Conservation (phyloP, 106 monocot genomes). For the Hemerocallis citrina region DNA sequence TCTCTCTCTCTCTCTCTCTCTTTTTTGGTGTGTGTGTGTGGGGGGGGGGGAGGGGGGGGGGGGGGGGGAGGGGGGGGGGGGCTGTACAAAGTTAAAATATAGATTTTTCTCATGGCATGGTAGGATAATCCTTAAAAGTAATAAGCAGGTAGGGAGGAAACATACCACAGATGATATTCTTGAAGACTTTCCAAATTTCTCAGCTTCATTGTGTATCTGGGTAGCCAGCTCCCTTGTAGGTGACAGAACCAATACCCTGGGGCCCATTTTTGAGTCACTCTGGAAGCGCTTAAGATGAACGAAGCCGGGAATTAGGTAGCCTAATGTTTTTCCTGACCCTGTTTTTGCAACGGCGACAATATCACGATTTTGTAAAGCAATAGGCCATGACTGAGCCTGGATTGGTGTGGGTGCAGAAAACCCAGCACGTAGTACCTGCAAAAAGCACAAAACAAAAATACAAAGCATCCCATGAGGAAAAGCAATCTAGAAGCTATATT, state of each 20-base stretch:
- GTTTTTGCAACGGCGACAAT: constrained; percentile 95
- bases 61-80: too few species aligned
- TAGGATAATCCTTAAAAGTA: background rate
- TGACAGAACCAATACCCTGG: constrained; percentile 75
- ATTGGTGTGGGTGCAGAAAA: constrained; percentile 85
- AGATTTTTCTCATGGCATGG: too few species aligned
- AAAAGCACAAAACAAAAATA: constrained; percentile 18
- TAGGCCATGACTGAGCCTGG: constrained; percentile 91
- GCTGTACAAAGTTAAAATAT: too few species aligned
- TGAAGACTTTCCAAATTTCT: constrained; percentile 77
- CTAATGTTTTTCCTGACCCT: constrained; percentile 91
- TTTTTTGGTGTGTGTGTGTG: too few species aligned
- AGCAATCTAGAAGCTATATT: background rate
- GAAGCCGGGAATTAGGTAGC: constrained; percentile 84
- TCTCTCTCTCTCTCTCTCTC: too few species aligned
- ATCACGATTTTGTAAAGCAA: constrained; percentile 66
- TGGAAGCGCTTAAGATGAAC: constrained; percentile 56
- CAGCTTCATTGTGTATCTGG: constrained; percentile 75
- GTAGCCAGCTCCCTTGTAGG: constrained; percentile 97
- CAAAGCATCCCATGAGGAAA: constrained; percentile 8
- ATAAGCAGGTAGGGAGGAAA: background rate
- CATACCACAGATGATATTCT: constrained; percentile 81
- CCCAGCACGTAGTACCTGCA: constrained; percentile 80
- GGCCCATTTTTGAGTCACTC: constrained; percentile 61
- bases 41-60: too few species aligned